phyloP scores from a whole-genome alignment of 805 yeast species.

The Scheffersomyces coipomensis region DNA sequence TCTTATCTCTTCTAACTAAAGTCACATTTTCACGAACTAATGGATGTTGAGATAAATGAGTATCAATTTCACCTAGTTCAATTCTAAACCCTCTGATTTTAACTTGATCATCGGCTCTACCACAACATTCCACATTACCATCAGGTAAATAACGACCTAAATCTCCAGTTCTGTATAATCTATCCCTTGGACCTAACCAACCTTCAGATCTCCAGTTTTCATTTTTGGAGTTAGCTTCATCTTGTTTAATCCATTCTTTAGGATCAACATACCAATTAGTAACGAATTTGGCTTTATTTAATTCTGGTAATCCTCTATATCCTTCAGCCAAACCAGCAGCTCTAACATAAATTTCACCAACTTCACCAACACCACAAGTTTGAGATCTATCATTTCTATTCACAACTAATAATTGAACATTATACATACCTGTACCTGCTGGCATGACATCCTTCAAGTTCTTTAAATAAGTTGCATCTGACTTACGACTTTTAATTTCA shows the following conservation, averaged over 20 bases:
- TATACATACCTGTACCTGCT: conserved; percentile 96
- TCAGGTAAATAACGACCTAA: conserved; percentile 95
- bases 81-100: conserved; percentile 98
- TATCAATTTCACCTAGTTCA: conserved; percentile 97
- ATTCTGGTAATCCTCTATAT: conserved; percentile 85
- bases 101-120: conserved; percentile 98
- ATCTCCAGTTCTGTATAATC: conserved; percentile 96
- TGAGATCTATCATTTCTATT: conserved; percentile 86
- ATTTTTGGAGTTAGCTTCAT: conserved; percentile 34
- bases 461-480: conserved; percentile 72
- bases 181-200: conserved; percentile 94
- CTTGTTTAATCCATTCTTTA: conserved; percentile 59
- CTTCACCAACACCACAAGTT: conserved; percentile 97
- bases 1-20: conserved; percentile 85
- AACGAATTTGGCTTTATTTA: conserved; percentile 84
- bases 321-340: conserved; percentile 99
- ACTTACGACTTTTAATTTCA: conserved; percentile 73
- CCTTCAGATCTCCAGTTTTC: conserved; percentile 68
- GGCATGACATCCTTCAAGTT: conserved; percentile 94
- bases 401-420: conserved; percentile 91
- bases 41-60: conserved; percentile 93
- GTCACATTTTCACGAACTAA: conserved; percentile 91
- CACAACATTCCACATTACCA: conserved; percentile 97
- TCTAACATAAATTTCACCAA: conserved; percentile 97
- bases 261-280: conserved; percentile 86